A percentile compares a stretch with the other conserved stretches of the same genome.
phyloP scores from a whole-genome alignment of 2,329 filamentous ascomycete species.

The Ceratocystiopsis sp. region DNA sequence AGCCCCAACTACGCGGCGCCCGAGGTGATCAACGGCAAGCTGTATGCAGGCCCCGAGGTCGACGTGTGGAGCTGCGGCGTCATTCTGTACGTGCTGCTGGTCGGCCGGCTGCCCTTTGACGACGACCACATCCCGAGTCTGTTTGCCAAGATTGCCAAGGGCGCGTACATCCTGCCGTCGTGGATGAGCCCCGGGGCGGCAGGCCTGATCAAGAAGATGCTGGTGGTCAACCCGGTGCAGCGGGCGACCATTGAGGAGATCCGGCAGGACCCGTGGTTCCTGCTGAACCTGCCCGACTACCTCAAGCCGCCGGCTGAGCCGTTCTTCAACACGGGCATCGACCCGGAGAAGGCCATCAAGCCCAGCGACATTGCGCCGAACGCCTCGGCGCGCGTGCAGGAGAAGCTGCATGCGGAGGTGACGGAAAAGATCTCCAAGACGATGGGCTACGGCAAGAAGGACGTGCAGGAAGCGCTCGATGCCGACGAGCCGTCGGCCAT shows the following conservation, averaged over 20 bases:
- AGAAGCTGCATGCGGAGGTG: slow-evolving; percentile 81
- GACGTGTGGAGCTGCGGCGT: slow-evolving; percentile 97
- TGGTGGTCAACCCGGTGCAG: slow-evolving; percentile 88
- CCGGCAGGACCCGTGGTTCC: slow-evolving; percentile 85
- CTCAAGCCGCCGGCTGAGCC: slow-evolving; percentile 78
- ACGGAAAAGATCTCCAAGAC: slow-evolving; percentile 93
- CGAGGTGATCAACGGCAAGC: slow-evolving; percentile 92
- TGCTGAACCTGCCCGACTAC: slow-evolving; percentile 70
- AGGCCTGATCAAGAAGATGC: slow-evolving; percentile 75
- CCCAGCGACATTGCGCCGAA: slow-evolving; percentile 65
- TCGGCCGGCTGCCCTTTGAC: slow-evolving; percentile 80
- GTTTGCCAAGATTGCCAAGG: slow-evolving; percentile 94
- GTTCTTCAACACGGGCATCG: slow-evolving; percentile 83
- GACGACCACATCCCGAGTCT: slow-evolving; percentile 95
- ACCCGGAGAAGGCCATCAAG: slow-evolving; percentile 81
- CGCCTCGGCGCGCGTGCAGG: slow-evolving; percentile 61
- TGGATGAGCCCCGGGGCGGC: slow-evolving; percentile 80
- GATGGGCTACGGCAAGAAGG: slow-evolving; percentile 90
- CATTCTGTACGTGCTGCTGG: slow-evolving; percentile 69
- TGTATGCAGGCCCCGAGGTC: slow-evolving; percentile 93
- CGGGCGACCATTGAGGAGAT: slow-evolving; percentile 91
- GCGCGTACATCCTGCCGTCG: slow-evolving; percentile 78
- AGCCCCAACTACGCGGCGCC: slow-evolving; percentile 97
- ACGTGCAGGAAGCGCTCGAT: slow-evolving; percentile 85
- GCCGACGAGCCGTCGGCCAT: slow-evolving; percentile 92